Percentiles rank a stretch among this genome's conserved stretches.
Conservation (phyloP, 2,329 filamentous ascomycete species). For the Penicillium freii region DNA sequence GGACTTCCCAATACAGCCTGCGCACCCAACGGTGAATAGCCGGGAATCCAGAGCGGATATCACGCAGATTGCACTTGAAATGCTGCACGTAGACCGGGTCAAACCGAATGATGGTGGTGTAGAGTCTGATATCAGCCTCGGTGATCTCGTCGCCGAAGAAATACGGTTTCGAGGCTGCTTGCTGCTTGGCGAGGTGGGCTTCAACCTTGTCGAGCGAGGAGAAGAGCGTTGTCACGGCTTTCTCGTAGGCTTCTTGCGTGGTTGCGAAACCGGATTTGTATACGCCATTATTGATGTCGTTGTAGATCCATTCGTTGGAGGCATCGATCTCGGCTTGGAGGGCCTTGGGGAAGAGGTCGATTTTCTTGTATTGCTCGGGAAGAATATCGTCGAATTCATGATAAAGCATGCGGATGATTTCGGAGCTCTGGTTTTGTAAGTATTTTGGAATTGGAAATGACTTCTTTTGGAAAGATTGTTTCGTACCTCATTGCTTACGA, state of each 20-base stretch:
- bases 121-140: constrained; percentile 77
- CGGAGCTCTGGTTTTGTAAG: constrained; percentile 54
- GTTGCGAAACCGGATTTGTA: constrained; percentile 74
- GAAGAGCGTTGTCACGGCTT: constrained; percentile 70
- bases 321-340: constrained; percentile 71
- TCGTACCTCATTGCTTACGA: constrained; percentile 80
- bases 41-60: constrained; percentile 82
- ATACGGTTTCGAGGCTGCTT: constrained; percentile 52
- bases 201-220: constrained; percentile 74
- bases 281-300: constrained; percentile 53
- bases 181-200: constrained; percentile 57
- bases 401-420: constrained; percentile 90
- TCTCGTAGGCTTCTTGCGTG: constrained; percentile 77
- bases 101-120: constrained; percentile 69
- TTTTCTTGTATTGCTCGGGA: constrained; percentile 55
- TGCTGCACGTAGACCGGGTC: constrained; percentile 80
- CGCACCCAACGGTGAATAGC: constrained; percentile 77
- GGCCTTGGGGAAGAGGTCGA: constrained; percentile 66
- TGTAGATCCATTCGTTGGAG: constrained; percentile 78
- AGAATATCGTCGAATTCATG: constrained; percentile 74
- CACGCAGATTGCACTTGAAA: constrained; percentile 77
- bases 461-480: not conserved
- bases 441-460: not conserved
- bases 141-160: constrained; percentile 75
- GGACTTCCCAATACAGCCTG: constrained; percentile 77